Evolutionary conservation across 352 stramenopile genomes (phyloP).

Genomic region (Phytophthora pseudosyringae): DNA sequence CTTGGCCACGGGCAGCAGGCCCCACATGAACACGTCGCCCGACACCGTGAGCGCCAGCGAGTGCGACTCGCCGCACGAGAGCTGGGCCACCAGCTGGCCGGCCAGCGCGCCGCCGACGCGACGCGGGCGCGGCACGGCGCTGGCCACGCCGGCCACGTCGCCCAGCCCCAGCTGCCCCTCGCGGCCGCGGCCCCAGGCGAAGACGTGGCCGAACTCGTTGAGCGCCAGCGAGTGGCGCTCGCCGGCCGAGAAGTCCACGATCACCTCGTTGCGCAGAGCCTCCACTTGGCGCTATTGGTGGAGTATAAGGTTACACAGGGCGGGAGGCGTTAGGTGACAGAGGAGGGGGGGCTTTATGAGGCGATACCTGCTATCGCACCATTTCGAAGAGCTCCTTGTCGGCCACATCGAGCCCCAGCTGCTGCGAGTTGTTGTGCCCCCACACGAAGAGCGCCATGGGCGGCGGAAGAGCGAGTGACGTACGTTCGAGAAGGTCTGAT

Average conservation of each 20-base stretch:
- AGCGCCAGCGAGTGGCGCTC: constrained; percentile 79
- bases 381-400: constrained; percentile 70
- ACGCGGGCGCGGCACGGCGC: constrained; percentile 36
- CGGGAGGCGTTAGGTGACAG: background rate
- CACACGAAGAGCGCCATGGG: constrained; percentile 81
- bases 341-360: background rate
- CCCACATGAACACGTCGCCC: constrained; percentile 82
- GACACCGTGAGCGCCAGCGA: constrained; percentile 63
- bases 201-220: constrained; percentile 85
- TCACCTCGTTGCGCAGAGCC: constrained; percentile 56
- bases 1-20: constrained; percentile 65
- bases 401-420: constrained; percentile 59
- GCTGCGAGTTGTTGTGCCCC: constrained; percentile 76
- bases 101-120: constrained; percentile 56
- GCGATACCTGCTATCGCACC: constrained; percentile 20
- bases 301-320: too few relatives aligned
- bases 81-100: constrained; percentile 67
- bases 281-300: constrained; percentile 54
- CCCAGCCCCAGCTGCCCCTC: constrained; percentile 75
- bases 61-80: constrained; percentile 81
- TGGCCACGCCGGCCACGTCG: constrained; percentile 40
- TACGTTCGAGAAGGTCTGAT: background rate
- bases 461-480: constrained; percentile 7
- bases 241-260: constrained; percentile 78
- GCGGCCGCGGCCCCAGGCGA: constrained; percentile 75